A percentile compares a stretch with the other conserved stretches of the same genome.
Conservation (phyloP, 2,329 filamentous ascomycete species). For the Biscogniauxia marginata region DNA sequence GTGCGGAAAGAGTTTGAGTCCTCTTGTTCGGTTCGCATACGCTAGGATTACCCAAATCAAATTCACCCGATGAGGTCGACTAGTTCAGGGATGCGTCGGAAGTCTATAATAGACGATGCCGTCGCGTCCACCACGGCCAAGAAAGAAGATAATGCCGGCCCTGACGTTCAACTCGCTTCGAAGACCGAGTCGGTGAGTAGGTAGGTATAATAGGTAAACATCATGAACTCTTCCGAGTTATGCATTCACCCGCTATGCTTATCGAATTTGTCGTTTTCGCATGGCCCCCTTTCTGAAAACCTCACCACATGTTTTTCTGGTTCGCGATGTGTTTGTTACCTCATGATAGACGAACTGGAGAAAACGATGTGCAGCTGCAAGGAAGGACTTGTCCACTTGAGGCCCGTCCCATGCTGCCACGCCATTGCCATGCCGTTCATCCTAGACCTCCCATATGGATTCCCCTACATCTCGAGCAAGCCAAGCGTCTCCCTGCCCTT, state of each 20-base stretch:
- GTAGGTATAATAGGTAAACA: background rate
- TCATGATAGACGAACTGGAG: background rate
- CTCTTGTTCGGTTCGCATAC: background rate
- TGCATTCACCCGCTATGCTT: background rate
- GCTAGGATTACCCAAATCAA: background rate
- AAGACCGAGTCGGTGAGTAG: too few relatives aligned
- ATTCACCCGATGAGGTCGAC: background rate
- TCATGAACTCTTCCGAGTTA: background rate
- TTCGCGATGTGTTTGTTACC: background rate
- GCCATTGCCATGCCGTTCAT: background rate
- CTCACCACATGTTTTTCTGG: background rate
- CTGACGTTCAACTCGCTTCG: too few relatives aligned
- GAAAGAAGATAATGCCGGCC: too few relatives aligned
- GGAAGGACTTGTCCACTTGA: background rate
- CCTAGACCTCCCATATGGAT: background rate
- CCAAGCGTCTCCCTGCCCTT: slow-evolving; percentile 9
- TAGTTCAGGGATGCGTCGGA: background rate
- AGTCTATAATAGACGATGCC: too few relatives aligned
- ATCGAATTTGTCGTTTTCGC: background rate
- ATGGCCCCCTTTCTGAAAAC: too few relatives aligned
- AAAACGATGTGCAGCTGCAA: background rate
- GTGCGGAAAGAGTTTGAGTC: background rate
- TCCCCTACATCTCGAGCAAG: background rate
- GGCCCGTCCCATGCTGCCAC: background rate
- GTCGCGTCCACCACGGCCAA: too few relatives aligned